These are phyloP conservation scores for Dendrobium catenatum DNA, from an alignment of 106 monocot genomes.

Conservation along the genomic window DNA sequence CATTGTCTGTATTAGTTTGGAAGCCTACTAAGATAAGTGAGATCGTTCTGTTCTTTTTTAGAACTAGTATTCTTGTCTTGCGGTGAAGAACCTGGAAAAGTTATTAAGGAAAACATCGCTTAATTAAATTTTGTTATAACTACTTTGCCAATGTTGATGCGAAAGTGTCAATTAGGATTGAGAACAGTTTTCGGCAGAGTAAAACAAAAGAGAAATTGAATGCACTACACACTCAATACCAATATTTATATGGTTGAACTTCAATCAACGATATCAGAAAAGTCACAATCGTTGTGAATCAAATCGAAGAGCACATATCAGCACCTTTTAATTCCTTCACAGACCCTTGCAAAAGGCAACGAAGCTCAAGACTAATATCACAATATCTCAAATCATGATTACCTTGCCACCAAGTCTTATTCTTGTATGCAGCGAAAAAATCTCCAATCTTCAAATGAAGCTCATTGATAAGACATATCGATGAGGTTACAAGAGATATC, in stretches of 20 bases:
- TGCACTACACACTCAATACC: not conserved
- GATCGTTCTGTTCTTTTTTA: not conserved
- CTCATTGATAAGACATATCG: no score
- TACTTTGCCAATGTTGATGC: not conserved
- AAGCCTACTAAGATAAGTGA: not conserved
- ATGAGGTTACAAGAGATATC: not conserved
- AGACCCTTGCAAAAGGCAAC: no score
- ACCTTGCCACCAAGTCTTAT: no score
- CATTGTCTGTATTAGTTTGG: not conserved
- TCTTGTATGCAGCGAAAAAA: no score
- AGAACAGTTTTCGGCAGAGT: not conserved
- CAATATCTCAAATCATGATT: no score
- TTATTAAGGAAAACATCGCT: not conserved
- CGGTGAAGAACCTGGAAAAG: not conserved
- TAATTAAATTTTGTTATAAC: not conserved
- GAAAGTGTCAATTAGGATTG: not conserved
- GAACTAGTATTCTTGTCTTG: not conserved
- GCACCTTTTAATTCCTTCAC: no score
- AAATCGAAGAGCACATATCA: no score
- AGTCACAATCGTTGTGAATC: not conserved
- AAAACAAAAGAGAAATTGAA: not conserved
- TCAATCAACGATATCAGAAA: not conserved
- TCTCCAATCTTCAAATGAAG: no score
- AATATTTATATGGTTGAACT: not conserved
- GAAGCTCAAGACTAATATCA: no score